A percentile compares a stretch with the other conserved stretches of the same genome.
These are phyloP conservation scores for Paraphaeosphaeria sporulosa DNA, from an alignment of 2,329 filamentous ascomycete species.

Conservation along the genomic window DNA sequence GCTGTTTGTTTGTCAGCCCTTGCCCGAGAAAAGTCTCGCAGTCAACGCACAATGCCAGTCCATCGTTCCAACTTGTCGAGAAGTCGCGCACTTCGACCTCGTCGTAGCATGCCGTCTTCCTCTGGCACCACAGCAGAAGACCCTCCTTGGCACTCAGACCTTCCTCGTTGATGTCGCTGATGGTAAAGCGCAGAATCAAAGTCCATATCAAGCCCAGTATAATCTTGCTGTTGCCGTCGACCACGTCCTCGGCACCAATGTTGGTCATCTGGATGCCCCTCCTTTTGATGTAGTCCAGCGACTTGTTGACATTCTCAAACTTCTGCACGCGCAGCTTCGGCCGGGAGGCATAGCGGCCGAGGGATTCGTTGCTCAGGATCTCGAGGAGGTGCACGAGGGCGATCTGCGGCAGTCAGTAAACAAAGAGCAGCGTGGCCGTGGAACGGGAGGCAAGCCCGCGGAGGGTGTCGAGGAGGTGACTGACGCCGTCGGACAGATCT, in stretches of 20 bases:
- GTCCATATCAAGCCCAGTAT: conserved; percentile 98
- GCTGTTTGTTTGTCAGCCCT: conserved; percentile 39
- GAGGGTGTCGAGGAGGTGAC: conserved; percentile 48
- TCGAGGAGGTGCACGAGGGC: conserved; percentile 96
- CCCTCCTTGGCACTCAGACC: conserved; percentile 98
- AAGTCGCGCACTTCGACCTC: conserved; percentile 97
- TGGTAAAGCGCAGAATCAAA: conserved; percentile 95
- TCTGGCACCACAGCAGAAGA: conserved; percentile 93
- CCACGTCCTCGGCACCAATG: conserved; percentile 96
- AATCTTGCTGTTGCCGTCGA: conserved; percentile 97
- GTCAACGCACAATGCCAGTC: conserved; percentile 75
- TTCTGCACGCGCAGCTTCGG: conserved; percentile 95
- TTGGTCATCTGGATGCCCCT: conserved; percentile 97
- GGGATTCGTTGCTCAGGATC: conserved; percentile 90
- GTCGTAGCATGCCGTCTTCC: conserved; percentile 98
- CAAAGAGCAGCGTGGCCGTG: conserved; percentile 11
- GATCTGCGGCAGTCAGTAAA: conserved; percentile 64
- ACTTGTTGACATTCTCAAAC: conserved; percentile 98
- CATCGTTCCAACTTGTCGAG: conserved; percentile 95
- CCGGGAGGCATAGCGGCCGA: conserved; percentile 95
- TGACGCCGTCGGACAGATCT: conserved; percentile 92
- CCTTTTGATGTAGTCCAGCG: conserved; percentile 90
- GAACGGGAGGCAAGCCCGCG: conserved; percentile 7
- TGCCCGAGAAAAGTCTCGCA: too few species aligned
- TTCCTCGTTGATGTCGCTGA: conserved; percentile 98